phyloP scores from a whole-genome alignment of 116 monocot species.

The Phalaenopsis hybrid region DNA sequence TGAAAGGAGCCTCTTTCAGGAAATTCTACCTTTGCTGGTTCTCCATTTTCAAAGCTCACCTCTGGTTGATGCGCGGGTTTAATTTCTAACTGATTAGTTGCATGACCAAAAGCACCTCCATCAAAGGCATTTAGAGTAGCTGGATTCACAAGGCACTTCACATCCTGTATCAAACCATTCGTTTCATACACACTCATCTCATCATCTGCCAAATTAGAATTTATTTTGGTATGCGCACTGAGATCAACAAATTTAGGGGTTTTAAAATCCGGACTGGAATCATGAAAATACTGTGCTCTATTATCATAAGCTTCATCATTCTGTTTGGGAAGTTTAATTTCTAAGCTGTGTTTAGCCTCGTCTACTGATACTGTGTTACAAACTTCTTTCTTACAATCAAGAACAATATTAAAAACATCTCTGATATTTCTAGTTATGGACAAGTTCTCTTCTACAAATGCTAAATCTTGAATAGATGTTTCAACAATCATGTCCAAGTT shows the following conservation, averaged over 20 bases:
- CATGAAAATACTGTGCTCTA: background rate
- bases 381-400: background rate
- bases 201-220: background rate
- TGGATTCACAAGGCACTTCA: background rate
- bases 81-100: background rate
- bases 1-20: background rate
- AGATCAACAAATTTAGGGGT: constrained; percentile 8
- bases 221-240: background rate
- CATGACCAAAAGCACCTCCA: background rate
- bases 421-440: background rate
- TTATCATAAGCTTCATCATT: background rate
- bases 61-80: background rate
- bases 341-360: background rate
- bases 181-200: background rate
- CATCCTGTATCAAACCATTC: background rate
- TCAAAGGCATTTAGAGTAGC: background rate
- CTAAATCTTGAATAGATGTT: background rate
- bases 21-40: background rate
- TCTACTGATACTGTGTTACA: background rate
- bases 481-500: background rate
- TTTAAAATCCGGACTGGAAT: background rate
- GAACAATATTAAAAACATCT: background rate
- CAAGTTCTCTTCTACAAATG: constrained; percentile 15
- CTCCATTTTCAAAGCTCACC: background rate
- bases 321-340: constrained; percentile 4